Percentiles rank a stretch among this genome's conserved stretches.
These are phyloP conservation scores for Turritis glabra DNA, from an alignment of 345 rosid genomes.

Conservation along the genomic window DNA sequence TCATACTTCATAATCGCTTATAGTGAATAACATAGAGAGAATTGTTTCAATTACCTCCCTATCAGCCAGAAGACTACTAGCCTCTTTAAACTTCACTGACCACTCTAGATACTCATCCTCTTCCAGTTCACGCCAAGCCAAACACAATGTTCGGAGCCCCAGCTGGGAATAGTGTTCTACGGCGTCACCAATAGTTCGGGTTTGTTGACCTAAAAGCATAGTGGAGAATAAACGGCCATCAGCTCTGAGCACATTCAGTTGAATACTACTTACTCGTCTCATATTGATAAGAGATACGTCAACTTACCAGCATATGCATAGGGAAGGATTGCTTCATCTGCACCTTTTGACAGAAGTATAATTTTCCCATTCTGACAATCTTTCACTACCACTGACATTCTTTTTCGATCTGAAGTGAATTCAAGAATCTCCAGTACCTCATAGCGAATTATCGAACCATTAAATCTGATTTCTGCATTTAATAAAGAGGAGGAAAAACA, in stretches of 20 bases:
- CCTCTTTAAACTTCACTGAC: conserved; percentile 89
- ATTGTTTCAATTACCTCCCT: conserved; percentile 75
- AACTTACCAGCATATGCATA: conserved; percentile 63
- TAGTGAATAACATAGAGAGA: neutral
- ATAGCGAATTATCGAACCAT: conserved; percentile 56
- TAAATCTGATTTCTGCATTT: conserved; percentile 72
- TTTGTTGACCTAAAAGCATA: conserved; percentile 74
- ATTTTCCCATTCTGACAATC: conserved; percentile 77
- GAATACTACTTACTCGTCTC: neutral
- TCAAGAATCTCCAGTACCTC: conserved; percentile 87
- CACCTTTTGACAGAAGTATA: conserved; percentile 89
- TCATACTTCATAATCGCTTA: conserved; percentile 13
- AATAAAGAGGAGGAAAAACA: conserved; percentile 27
- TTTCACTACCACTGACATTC: conserved; percentile 91
- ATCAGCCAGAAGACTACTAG: conserved; percentile 87
- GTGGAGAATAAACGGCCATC: conserved; percentile 18
- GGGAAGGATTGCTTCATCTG: conserved; percentile 96
- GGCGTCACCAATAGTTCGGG: conserved; percentile 76
- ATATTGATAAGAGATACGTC: conserved; percentile 19
- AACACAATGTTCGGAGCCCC: conserved; percentile 92
- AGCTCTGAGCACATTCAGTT: conserved; percentile 16
- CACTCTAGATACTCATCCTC: conserved; percentile 85
- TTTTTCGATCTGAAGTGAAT: conserved; percentile 96
- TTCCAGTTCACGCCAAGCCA: conserved; percentile 93
- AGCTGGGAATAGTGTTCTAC: conserved; percentile 89